These are phyloP conservation scores for Tranzscheliella williamsii DNA, from an alignment of 1,284 basidiomycete genomes.

Conservation along the genomic window DNA sequence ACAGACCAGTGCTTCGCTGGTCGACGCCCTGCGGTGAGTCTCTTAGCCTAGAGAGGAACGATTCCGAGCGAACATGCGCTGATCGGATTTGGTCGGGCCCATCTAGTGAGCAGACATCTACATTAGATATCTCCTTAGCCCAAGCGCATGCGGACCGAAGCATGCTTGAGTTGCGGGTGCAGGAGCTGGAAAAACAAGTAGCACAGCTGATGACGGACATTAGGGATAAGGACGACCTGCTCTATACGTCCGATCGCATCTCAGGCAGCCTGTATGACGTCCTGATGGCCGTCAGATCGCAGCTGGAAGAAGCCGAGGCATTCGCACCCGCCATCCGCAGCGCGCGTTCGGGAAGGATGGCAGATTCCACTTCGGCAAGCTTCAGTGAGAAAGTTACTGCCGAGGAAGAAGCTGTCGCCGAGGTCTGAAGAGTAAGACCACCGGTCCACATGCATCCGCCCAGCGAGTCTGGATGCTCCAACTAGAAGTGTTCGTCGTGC, in stretches of 20 bases:
- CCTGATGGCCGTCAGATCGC: conserved; percentile 8
- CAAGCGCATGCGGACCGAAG: background rate
- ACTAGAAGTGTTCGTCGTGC: no score
- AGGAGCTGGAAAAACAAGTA: conserved; percentile 1
- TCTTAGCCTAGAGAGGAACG: no score
- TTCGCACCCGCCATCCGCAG: conserved; percentile 24
- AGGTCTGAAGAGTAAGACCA: no score
- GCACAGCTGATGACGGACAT: conserved; percentile 4
- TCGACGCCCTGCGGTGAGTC: background rate
- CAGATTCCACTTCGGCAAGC: background rate
- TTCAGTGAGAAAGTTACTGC: background rate
- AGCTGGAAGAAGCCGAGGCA: conserved; percentile 17
- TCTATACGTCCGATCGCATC: conserved; percentile 22
- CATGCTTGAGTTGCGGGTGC: background rate
- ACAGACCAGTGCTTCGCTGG: background rate
- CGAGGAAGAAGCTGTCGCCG: background rate
- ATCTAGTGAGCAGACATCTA: background rate
- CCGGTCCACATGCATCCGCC: no score
- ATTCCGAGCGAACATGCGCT: no score
- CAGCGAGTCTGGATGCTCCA: no score
- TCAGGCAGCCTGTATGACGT: conserved; percentile 13
- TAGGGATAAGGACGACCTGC: conserved; percentile 17
- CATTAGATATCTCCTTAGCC: background rate
- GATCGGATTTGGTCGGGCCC: no score
- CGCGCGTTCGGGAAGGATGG: background rate